Base-by-base conservation (phyloP, 2,329 filamentous ascomycete species). In the Colletotrichum lupini region DNA sequence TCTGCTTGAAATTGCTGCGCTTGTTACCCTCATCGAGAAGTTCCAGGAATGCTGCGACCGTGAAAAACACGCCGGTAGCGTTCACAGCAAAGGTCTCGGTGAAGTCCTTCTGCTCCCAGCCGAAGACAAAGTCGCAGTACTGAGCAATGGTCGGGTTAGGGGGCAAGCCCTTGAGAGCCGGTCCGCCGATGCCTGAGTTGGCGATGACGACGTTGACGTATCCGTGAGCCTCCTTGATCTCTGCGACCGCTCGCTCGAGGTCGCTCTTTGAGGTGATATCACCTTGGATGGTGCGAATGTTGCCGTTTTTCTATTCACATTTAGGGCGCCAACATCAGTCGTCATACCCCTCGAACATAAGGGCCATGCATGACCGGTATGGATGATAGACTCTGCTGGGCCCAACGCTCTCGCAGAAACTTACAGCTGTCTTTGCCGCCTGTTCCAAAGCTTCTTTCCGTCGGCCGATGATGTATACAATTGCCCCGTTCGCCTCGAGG, bases 31-130 rank as follows among this genome's bases (percentile, higher is more conserved):
- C 88, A 75, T 92, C 88, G 1, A 95, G 85, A 1, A 94, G 84
- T 4, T 91, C 91, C 1, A 95, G 82, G 76, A 94, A 93, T 0
- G 92, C 92, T 0, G 91, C 85, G 2, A 91, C 91, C 46, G 89
- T 91, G 82, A 93, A 93, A 80, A 91, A 93, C 0, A 92, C 87
- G 9, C 88, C 88, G 0, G 91, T 89, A 14, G 92, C 88, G 77
- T 95, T 93, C 12, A 89, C 89, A 55, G 87, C 85, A 79, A 89
- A 91, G 0, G 88, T 88, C 49, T 87, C 87, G 87, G 92, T 93
- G 37, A 87, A 85, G 46, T 63, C 68, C 11, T 70, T 57, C 32
- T 70, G 60, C 4, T 90, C 87, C 72, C 89, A 84, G 74, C 73
- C 90, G 87, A 76, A 70, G 3, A 73, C 22, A 3, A 30, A 57